Evolutionary conservation across 2,329 filamentous ascomycete species (phyloP), one percentile per base, ranked within the genome.

Genomic region (Calonectria pseudoturangicola): DNA sequence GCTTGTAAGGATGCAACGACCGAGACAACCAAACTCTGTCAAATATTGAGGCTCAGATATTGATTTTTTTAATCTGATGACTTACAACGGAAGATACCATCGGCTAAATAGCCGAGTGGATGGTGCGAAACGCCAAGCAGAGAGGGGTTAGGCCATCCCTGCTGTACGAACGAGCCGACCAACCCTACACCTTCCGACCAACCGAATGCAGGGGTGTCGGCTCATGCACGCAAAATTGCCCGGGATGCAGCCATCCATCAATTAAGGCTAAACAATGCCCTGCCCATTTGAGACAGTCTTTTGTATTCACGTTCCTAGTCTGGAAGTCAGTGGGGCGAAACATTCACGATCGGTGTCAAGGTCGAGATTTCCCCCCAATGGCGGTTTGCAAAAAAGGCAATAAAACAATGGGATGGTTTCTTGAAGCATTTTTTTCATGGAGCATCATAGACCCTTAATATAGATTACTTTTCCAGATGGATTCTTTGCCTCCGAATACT

Each of bases 361-460:
- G 27, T n/a, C 2, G 18, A 63, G 39, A 63, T 63, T 63, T 63
- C 39, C 58, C 58, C 58, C 58, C 41, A 63, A 63, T 63, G 18
- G 41, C 16, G 9, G 1, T 9, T 47, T 21, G 16, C 21, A 63
- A 33, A 63, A 43, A 18, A 45, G 12, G 36, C 8, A 62, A 62
- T 45, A 28, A 62, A 62, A 45, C 25, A 28, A 21, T 10, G 13
- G 2, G 7, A 16, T 63, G 8, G 8, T 47, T 45, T 63, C 30
- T 33, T 12, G 4, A 45, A 28, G 36, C 30, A 9, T 28, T 7
- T 18, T 7, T 18, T 16, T 15, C n/a, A 45, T 63, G 39, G 58
- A 39, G 27, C 30, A 21, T 21, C 30, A 47, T 63, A 33, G 58
- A 8, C 10, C 41, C 16, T 47, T 45, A 33, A 63, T 63, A 33